A percentile compares a stretch with the other conserved stretches of the same genome.
These are phyloP conservation scores for Kuraishia capsulata DNA, from an alignment of 805 yeast genomes.

Conservation along the genomic window DNA sequence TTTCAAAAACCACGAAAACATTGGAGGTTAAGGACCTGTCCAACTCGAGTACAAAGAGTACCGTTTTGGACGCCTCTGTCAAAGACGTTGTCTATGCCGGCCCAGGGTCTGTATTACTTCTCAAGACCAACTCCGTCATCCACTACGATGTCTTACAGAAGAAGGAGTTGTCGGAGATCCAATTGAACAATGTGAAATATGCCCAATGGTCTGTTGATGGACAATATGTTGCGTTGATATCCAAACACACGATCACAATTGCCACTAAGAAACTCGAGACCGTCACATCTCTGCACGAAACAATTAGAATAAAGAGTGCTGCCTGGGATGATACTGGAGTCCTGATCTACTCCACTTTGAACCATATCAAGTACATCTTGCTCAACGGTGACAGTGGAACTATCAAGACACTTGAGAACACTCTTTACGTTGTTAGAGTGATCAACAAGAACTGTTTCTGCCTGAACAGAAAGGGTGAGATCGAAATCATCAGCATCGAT, in stretches of 20 bases:
- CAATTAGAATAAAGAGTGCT: constrained; percentile 92
- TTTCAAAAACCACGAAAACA: constrained; percentile 51
- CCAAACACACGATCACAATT: constrained; percentile 88
- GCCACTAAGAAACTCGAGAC: constrained; percentile 72
- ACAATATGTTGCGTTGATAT: constrained; percentile 74
- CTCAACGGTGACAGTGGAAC: constrained; percentile 95
- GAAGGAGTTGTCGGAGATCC: constrained; percentile 59
- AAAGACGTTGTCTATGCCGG: constrained; percentile 70
- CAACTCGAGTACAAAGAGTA: constrained; percentile 73
- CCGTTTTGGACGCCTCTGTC: constrained; percentile 57
- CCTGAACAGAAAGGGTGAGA: constrained; percentile 77
- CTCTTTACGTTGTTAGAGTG: constrained; percentile 73
- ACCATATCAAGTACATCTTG: constrained; percentile 89
- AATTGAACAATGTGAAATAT: constrained; percentile 75
- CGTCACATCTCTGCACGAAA: constrained; percentile 85
- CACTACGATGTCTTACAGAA: constrained; percentile 91
- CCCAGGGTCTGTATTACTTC: constrained; percentile 73
- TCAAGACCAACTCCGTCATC: constrained; percentile 65
- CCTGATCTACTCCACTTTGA: constrained; percentile 84
- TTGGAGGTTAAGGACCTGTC: constrained; percentile 78
- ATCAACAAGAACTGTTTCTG: constrained; percentile 67
- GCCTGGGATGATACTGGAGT: constrained; percentile 96
- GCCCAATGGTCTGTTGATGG: constrained; percentile 86
- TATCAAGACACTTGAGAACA: constrained; percentile 83
- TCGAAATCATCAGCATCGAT: constrained; percentile 71